Evolutionary conservation across 495 filamentous ascomycete genomes (phyloP), one percentile per base, ranked within the genome.

Genomic region (Trichoderma asperelloides): DNA sequence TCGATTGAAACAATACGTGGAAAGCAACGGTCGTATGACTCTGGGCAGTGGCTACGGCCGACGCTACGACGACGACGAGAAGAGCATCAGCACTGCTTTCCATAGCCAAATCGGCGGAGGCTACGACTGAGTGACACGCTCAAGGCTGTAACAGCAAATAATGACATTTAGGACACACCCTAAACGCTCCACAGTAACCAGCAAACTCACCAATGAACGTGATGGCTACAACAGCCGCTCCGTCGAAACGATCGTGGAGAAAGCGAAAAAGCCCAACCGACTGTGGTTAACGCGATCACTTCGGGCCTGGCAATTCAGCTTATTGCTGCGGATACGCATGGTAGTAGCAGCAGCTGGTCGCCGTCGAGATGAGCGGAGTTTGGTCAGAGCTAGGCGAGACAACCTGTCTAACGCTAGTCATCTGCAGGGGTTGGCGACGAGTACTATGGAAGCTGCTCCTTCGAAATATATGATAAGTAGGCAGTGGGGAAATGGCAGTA

Each of bases 21-120:
- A 96, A 73, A 87, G 86, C 71, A 82, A 83, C 69, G 82, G 82
- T 30, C 78, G 78, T 28, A 73, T 77, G 60, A 87, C 87, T 66
- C 83, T 79, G 65, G 80, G 84, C 66, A 93, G 89, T 73, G 89
- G 92, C 57, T 93, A 89, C 69, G 88, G 88, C 13, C 90, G 90
- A 60, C 91, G 90, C 68, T 89, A 86, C 55, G 95, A 98, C 70
- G 95, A 99, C 68, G 95, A 98, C 74, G 90, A 93, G 67, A 90
- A 94, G 76, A 97, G 94, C 75, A 86, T 98, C 71, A 96, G 91
- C 69, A 97, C 94, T 37, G 92, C 92, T 8, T 98, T 97, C 79
- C 94, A 93, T 49, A 96, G 92, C 77, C 96, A 98, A 76, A 85
- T 97, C 67, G 94, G 91, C 66, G 88, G 90, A 64, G 90, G 89